These are phyloP conservation scores for Prunus yedoensis DNA, from an alignment of 331 rosid genomes.

Conservation along the genomic window DNA sequence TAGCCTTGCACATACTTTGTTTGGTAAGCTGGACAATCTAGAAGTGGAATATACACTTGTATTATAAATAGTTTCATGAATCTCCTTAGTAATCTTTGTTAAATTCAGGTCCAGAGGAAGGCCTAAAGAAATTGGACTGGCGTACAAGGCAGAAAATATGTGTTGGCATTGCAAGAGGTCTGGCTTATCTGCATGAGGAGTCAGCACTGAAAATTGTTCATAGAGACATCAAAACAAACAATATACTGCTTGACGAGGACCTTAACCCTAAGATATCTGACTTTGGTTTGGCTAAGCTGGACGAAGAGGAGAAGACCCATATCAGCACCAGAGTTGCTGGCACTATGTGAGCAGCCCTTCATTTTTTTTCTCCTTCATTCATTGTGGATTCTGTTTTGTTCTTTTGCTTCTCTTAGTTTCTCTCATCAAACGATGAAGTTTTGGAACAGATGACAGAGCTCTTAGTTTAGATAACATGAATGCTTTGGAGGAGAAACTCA, in stretches of 20 bases:
- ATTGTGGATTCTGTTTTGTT: background rate
- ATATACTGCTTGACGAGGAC: constrained; percentile 42
- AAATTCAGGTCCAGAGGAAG: constrained; percentile 17
- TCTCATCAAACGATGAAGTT: background rate
- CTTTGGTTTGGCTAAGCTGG: constrained; percentile 52
- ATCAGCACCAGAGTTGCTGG: constrained; percentile 54
- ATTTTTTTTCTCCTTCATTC: background rate
- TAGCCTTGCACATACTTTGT: constrained; percentile 35
- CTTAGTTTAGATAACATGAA: background rate
- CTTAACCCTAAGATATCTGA: constrained; percentile 47
- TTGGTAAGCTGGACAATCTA: constrained; percentile 34
- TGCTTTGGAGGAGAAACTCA: background rate
- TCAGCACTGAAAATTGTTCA: constrained; percentile 45
- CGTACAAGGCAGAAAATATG: constrained; percentile 38
- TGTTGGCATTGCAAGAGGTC: constrained; percentile 49
- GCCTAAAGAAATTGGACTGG: constrained; percentile 33
- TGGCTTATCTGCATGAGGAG: constrained; percentile 45
- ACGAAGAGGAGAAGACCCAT: constrained; percentile 46
- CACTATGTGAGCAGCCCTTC: constrained; percentile 38
- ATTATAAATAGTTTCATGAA: background rate
- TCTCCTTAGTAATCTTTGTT: background rate
- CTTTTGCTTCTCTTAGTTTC: background rate
- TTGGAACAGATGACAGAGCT: background rate
- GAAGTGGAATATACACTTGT: background rate
- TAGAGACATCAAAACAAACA: constrained; percentile 52